phyloP scores from a whole-genome alignment of 805 yeast genomes.

The Teunomyces funiuensis region DNA sequence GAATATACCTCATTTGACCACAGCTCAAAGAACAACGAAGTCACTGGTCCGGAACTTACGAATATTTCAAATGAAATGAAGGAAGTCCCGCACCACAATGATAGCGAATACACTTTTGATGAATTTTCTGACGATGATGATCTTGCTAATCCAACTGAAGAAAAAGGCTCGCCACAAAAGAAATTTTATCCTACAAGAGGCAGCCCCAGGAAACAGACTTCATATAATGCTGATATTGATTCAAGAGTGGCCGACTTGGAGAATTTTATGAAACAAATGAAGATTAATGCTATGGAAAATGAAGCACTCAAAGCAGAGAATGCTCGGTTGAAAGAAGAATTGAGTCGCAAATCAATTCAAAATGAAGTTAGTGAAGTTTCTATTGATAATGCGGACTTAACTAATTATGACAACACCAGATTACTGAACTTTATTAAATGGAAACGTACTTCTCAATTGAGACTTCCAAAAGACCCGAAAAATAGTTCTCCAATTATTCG shows the following conservation, averaged over 20 bases:
- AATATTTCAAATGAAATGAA: constrained; percentile 4
- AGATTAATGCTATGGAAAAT: constrained; percentile 11
- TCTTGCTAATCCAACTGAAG: background rate
- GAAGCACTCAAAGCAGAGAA: constrained; percentile 19
- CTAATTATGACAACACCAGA: constrained; percentile 16
- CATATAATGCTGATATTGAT: constrained; percentile 4
- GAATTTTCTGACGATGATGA: constrained; percentile 20
- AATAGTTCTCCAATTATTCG: constrained; percentile 12
- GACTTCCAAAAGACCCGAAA: constrained; percentile 14
- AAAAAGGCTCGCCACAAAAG: constrained; percentile 1
- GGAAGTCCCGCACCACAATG: background rate
- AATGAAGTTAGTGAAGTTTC: constrained; percentile 13
- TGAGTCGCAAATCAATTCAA: constrained; percentile 6
- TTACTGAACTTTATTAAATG: constrained; percentile 29
- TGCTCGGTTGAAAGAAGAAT: constrained; percentile 10
- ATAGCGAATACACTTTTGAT: constrained; percentile 30
- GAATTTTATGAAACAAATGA: constrained; percentile 13
- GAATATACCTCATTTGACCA: constrained; percentile 17
- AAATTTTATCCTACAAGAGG: background rate
- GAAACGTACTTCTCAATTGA: constrained; percentile 40
- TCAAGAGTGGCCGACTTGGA: constrained; percentile 15
- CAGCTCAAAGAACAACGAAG: constrained; percentile 13
- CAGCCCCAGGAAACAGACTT: background rate
- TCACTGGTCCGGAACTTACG: constrained; percentile 10
- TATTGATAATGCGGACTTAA: constrained; percentile 22